Evolutionary conservation across 2,329 filamentous ascomycete species (phyloP).

Genomic region (Periconia macrospinosa): DNA sequence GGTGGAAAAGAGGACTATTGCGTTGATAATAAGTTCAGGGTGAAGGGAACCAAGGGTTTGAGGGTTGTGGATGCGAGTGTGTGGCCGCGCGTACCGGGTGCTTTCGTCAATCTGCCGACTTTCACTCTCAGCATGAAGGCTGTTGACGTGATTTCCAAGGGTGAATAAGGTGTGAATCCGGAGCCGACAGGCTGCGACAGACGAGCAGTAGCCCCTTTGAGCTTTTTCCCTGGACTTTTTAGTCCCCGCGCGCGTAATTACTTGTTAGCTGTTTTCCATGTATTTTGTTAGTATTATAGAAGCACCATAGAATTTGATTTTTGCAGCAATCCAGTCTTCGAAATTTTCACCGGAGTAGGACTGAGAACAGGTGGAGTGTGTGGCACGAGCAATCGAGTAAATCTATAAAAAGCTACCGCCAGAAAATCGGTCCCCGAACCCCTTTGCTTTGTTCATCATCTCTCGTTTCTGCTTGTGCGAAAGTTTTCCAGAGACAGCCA

Average conservation of each 20-base stretch:
- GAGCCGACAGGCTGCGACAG: too few species aligned
- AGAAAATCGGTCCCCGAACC: constrained; percentile 80
- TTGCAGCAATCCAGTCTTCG: background rate
- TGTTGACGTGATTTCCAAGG: background rate
- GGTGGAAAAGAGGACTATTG: constrained; percentile 52
- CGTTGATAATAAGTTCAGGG: constrained; percentile 52
- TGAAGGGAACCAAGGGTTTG: constrained; percentile 53
- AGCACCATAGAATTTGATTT: background rate
- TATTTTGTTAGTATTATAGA: background rate
- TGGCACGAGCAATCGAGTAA: background rate
- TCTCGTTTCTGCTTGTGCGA: constrained; percentile 74
- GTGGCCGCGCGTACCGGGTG: constrained; percentile 43
- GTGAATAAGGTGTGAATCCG: background rate
- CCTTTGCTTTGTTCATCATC: constrained; percentile 74
- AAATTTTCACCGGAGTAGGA: background rate
- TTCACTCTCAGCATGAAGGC: constrained; percentile 63
- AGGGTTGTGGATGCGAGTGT: constrained; percentile 42
- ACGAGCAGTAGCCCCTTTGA: too few species aligned
- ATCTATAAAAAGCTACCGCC: constrained; percentile 65
- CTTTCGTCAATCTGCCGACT: constrained; percentile 52
- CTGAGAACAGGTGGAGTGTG: background rate
- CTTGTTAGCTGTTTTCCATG: too few species aligned
- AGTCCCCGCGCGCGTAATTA: too few species aligned
- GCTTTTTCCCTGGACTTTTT: too few species aligned
- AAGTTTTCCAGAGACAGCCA: constrained; percentile 74